Conservation (phyloP, 2,329 filamentous ascomycete genomes). For the Fusarium cyanostomum region DNA sequence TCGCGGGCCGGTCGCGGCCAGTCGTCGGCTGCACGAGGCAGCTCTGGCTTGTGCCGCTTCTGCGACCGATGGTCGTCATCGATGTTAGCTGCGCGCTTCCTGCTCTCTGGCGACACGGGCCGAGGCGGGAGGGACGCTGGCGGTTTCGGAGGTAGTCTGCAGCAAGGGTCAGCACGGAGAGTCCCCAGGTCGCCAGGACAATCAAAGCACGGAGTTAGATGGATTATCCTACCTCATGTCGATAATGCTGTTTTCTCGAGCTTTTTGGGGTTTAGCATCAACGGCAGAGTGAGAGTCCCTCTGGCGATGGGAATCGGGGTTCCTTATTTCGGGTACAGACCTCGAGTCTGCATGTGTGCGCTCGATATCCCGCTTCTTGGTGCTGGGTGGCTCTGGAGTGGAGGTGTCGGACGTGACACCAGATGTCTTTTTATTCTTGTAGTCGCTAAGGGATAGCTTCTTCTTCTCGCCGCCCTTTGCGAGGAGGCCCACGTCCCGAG, state of each 20-base stretch:
- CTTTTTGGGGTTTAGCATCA: conserved; percentile 46
- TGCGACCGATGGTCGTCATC: conserved; percentile 56
- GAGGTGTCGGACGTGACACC: conserved; percentile 49
- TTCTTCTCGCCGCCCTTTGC: conserved; percentile 59
- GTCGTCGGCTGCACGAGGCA: conserved; percentile 46
- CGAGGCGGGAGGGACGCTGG: conserved; percentile 48
- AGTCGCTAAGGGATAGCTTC: conserved; percentile 68
- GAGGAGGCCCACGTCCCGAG: conserved; percentile 52
- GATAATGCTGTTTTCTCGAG: conserved; percentile 41
- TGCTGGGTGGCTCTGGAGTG: conserved; percentile 48
- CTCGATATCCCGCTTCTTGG: conserved; percentile 47
- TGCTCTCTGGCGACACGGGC: conserved; percentile 55
- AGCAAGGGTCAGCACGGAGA: conserved; percentile 25
- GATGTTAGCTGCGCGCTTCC: conserved; percentile 57
- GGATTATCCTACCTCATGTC: conserved; percentile 45
- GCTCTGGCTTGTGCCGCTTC: conserved; percentile 59
- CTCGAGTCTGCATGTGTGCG: conserved; percentile 42
- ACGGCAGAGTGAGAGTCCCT: conserved; percentile 37
- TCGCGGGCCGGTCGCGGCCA: conserved; percentile 47
- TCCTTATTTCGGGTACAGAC: conserved; percentile 35
- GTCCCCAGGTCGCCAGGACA: neutral
- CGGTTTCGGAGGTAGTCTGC: conserved; percentile 51
- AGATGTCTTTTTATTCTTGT: conserved; percentile 63
- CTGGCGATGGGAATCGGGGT: conserved; percentile 36
- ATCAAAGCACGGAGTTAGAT: neutral